These are phyloP conservation scores for Ettlia oleoabundans DNA, from an alignment of 139 green algal species.

Conservation along the genomic window DNA sequence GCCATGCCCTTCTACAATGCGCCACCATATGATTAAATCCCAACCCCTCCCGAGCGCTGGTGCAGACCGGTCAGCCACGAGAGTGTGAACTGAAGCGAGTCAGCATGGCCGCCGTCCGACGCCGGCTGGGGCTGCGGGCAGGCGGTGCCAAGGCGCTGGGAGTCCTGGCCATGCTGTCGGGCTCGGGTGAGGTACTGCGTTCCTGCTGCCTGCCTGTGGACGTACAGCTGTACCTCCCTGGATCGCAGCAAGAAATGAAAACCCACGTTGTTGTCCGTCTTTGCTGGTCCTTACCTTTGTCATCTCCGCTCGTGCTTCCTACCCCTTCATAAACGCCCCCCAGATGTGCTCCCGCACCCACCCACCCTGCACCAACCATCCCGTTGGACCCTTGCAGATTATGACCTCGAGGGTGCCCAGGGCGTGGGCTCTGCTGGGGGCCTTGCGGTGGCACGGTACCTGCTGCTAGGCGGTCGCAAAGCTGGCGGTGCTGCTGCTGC, in stretches of 20 bases:
- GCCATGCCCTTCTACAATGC: too few species aligned
- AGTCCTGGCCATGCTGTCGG: constrained; percentile 42
- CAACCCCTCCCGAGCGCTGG: not conserved
- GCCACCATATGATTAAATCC: not conserved
- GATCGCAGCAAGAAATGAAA: too few species aligned
- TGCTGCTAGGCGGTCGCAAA: constrained; percentile 10
- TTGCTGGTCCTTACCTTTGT: too few species aligned
- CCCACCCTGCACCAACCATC: not conserved
- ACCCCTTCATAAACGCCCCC: not conserved
- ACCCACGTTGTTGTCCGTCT: too few species aligned
- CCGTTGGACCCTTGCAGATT: constrained; percentile 36
- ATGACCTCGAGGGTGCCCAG: constrained; percentile 43
- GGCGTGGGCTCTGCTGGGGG: constrained; percentile 31
- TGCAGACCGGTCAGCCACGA: constrained; percentile 23
- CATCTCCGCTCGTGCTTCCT: not conserved
- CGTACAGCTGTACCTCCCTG: too few species aligned
- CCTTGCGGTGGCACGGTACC: constrained; percentile 34
- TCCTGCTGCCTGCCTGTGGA: not conserved
- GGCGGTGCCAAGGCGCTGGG: constrained; percentile 36
- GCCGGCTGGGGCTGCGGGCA: constrained; percentile 28
- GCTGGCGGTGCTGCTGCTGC: too few species aligned
- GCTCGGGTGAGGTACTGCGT: constrained; percentile 13
- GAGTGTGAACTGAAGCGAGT: constrained; percentile 33
- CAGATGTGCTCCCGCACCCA: not conserved
- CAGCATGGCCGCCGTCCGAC: constrained; percentile 20